Conservation (phyloP, 2,329 filamentous ascomycete species). For the Penicillium crustosum region DNA sequence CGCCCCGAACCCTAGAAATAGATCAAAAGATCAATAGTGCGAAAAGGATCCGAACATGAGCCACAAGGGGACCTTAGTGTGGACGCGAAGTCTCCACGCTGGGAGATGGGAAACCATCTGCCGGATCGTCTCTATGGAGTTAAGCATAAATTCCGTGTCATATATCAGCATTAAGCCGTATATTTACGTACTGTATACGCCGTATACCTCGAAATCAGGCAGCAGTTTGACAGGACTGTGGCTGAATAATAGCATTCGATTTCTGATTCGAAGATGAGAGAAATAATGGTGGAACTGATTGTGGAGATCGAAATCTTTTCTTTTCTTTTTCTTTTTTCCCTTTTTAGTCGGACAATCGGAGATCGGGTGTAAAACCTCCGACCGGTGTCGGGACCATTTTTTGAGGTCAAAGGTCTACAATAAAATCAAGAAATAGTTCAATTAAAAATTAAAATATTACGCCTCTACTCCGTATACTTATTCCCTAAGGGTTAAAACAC, state of each 20-base stretch:
- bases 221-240: constrained; percentile 19
- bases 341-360: not conserved
- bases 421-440: not conserved
- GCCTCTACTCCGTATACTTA: constrained; percentile 3
- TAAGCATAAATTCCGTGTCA: constrained; percentile 15
- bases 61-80: not conserved
- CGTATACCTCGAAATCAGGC: constrained; percentile 14
- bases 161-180: constrained; percentile 8
- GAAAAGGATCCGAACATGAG: not conserved
- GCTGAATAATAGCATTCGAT: constrained; percentile 11
- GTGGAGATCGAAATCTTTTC: constrained; percentile 2
- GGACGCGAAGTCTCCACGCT: constrained; percentile 1
- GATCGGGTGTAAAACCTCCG: constrained; percentile 1
- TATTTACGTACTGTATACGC: not conserved
- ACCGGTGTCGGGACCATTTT: not conserved
- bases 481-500: not conserved
- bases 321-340: not conserved
- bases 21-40: constrained; percentile 5
- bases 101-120: not conserved
- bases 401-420: not conserved
- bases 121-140: constrained; percentile 12
- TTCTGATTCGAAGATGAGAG: not conserved
- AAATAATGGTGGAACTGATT: not conserved
- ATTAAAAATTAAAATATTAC: not conserved
- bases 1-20: constrained; percentile 1